Conservation (phyloP, 2,329 filamentous ascomycete species). For the Emericellopsis atlantica region DNA sequence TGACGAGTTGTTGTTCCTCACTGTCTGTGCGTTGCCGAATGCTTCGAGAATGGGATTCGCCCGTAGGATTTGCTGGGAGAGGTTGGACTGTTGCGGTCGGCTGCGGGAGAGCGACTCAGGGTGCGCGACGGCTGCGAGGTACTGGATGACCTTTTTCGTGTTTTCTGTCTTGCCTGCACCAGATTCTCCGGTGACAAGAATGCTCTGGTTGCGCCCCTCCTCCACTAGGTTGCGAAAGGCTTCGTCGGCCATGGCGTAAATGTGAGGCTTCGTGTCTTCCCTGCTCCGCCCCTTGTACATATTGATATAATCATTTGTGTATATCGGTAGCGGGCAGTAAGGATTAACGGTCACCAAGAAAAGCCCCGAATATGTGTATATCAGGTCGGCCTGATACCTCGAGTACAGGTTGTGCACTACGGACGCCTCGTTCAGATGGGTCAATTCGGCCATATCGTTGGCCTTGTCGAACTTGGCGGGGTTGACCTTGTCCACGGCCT, state of each 20-base stretch:
- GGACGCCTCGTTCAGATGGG: constrained; percentile 92
- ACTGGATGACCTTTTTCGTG: constrained; percentile 98
- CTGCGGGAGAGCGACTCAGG: constrained; percentile 58
- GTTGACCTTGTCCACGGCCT: constrained; percentile 96
- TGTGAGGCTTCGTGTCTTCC: constrained; percentile 93
- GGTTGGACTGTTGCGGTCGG: constrained; percentile 58
- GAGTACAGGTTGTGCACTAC: constrained; percentile 95
- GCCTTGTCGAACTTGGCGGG: constrained; percentile 99
- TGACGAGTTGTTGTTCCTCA: constrained; percentile 96
- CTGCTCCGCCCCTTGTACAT: constrained; percentile 90
- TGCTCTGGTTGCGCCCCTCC: constrained; percentile 92
- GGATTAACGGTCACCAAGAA: constrained; percentile 97
- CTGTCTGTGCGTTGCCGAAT: constrained; percentile 95
- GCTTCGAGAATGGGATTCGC: constrained; percentile 96
- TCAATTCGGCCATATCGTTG: constrained; percentile 97
- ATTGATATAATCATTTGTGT: constrained; percentile 91
- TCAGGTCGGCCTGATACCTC: constrained; percentile 89
- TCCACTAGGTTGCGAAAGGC: constrained; percentile 93
- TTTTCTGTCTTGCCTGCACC: constrained; percentile 98
- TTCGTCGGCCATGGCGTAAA: constrained; percentile 94
- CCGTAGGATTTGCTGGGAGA: constrained; percentile 90
- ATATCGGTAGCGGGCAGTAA: constrained; percentile 89
- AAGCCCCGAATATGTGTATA: constrained; percentile 95
- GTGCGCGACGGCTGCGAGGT: constrained; percentile 85
- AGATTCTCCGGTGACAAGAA: constrained; percentile 94